Conservation (phyloP, 1,284 basidiomycete genomes). For the Marasmius fiardii region DNA sequence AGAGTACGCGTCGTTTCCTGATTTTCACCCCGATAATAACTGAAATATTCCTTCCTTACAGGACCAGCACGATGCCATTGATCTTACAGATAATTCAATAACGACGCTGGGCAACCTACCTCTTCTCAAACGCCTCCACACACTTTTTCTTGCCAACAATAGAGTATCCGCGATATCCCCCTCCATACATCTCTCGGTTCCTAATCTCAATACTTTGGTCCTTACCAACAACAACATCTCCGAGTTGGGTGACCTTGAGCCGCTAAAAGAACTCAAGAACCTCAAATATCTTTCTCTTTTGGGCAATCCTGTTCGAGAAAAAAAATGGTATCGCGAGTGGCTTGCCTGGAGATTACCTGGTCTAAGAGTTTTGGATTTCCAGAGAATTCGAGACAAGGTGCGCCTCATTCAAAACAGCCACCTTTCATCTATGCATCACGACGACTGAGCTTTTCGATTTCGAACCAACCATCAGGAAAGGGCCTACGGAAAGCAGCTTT, state of each 20-base stretch:
- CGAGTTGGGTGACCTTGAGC: slow-evolving; percentile 82
- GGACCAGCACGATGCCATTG: slow-evolving; percentile 93
- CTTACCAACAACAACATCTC: slow-evolving; percentile 76
- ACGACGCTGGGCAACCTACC: slow-evolving; percentile 85
- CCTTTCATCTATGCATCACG: slow-evolving; percentile 11
- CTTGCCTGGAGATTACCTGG: slow-evolving; percentile 79
- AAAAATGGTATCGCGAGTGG: slow-evolving; percentile 97
- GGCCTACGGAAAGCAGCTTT: slow-evolving; percentile 66
- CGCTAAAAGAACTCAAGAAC: slow-evolving; percentile 74
- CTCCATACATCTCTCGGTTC: slow-evolving; percentile 78
- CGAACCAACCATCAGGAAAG: slow-evolving; percentile 59
- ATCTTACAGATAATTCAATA: slow-evolving; percentile 96
- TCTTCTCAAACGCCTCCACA: slow-evolving; percentile 74
- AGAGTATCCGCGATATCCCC: slow-evolving; percentile 81
- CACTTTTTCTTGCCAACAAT: slow-evolving; percentile 86
- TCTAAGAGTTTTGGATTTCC: slow-evolving; percentile 94
- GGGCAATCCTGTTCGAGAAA: slow-evolving; percentile 91
- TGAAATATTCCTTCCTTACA: slow-evolving; percentile 26
- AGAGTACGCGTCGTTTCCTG: slow-evolving; percentile 53
- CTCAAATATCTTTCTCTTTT: slow-evolving; percentile 83
- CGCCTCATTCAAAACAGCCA: slow-evolving; percentile 36
- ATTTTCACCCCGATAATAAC: slow-evolving; percentile 9
- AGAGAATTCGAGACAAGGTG: slow-evolving; percentile 94
- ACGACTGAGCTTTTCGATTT: slow-evolving; percentile 16
- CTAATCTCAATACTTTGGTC: slow-evolving; percentile 78